Evolutionary conservation across 306 rosid species (phyloP).

Genomic region (Boehmeria nivea): DNA sequence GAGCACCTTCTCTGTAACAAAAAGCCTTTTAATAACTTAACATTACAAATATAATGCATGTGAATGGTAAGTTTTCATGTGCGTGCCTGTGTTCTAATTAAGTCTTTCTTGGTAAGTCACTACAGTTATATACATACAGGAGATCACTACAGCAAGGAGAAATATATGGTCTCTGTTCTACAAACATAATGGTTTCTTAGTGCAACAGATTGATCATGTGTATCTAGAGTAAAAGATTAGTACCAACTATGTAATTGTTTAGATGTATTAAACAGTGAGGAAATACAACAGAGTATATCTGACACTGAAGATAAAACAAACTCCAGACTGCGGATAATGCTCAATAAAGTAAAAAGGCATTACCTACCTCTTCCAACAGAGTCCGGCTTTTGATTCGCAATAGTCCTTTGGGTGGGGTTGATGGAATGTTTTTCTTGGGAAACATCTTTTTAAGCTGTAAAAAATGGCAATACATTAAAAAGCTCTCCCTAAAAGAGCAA

Average conservation of each 20-base stretch:
- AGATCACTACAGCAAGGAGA: not conserved
- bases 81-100: conserved; percentile 3
- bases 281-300: not conserved
- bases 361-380: conserved; percentile 85
- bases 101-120: not conserved
- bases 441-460: conserved; percentile 72
- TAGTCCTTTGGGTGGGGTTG: conserved; percentile 93
- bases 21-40: conserved; percentile 19
- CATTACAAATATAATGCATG: conserved; percentile 9
- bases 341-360: conserved; percentile 21
- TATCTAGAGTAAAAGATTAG: not conserved
- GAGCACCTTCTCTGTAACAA: conserved; percentile 91
- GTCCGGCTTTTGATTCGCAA: conserved; percentile 77
- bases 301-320: conserved; percentile 16
- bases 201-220: not conserved
- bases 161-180: not conserved
- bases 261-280: not conserved
- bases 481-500: conserved; percentile 17
- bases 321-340: conserved; percentile 15
- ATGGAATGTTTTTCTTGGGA: conserved; percentile 75
- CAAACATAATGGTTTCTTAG: not conserved
- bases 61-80: not conserved
- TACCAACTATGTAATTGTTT: no score
- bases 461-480: conserved; percentile 6
- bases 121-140: not conserved